A percentile compares a stretch with the other conserved stretches of the same genome.
Evolutionary conservation across 352 stramenopile genomes (phyloP).

Genomic region (Globisporangium nunn): DNA sequence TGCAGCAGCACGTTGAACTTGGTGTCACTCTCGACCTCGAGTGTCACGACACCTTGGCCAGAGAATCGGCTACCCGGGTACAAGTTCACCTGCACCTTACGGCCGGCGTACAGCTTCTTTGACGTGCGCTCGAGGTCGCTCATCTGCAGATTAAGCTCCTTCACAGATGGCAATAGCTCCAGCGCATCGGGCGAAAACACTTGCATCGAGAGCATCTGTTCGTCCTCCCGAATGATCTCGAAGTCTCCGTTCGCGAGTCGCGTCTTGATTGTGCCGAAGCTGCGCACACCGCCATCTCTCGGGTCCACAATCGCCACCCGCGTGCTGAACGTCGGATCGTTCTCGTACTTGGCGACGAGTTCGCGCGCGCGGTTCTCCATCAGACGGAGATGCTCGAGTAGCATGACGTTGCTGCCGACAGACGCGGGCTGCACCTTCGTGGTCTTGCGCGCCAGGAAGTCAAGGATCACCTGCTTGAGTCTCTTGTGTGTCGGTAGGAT

Average conservation of each 20-base stretch:
- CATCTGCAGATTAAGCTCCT: slow-evolving; percentile 49
- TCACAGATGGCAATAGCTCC: slow-evolving; percentile 50
- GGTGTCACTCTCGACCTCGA: slow-evolving; percentile 28
- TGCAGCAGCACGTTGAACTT: slow-evolving; percentile 56
- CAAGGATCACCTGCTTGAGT: slow-evolving; percentile 52
- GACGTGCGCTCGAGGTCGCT: slow-evolving; percentile 30
- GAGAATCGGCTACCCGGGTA: slow-evolving; percentile 69
- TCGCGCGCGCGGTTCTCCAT: slow-evolving; percentile 26
- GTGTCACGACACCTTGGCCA: slow-evolving; percentile 47
- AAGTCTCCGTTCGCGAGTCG: slow-evolving; percentile 32
- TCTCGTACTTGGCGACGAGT: slow-evolving; percentile 6
- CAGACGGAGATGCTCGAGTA: slow-evolving; percentile 21
- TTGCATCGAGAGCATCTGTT: slow-evolving; percentile 55
- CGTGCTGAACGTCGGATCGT: slow-evolving; percentile 16
- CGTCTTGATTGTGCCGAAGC: slow-evolving; percentile 57
- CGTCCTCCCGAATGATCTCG: slow-evolving; percentile 50
- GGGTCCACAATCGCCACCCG: slow-evolving; percentile 45
- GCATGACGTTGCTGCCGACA: slow-evolving; percentile 13
- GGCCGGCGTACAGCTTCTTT: slow-evolving; percentile 49
- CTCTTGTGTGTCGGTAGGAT: slow-evolving; percentile 41
- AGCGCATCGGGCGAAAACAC: slow-evolving; percentile 33
- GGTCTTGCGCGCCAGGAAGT: slow-evolving; percentile 56
- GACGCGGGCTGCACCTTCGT: slow-evolving; percentile 59
- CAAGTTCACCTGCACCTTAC: slow-evolving; percentile 66
- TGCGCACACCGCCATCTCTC: slow-evolving; percentile 25